These are phyloP conservation scores for Microsporum ferrugineum DNA, from an alignment of 2,329 filamentous ascomycete genomes.

Conservation along the genomic window DNA sequence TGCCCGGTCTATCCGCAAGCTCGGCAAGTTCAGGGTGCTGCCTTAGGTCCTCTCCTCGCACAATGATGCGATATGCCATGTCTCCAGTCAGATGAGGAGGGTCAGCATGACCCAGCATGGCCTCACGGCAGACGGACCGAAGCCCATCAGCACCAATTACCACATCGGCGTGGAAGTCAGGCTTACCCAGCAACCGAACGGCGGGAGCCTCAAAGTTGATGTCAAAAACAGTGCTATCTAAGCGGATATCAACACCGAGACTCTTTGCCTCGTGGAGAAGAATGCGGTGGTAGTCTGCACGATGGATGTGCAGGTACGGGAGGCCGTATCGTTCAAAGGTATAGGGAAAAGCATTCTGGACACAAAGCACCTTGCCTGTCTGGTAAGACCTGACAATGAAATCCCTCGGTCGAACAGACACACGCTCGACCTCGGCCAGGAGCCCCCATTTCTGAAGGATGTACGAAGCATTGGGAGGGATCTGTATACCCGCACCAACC, in stretches of 20 bases:
- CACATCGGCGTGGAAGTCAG: conserved; percentile 32
- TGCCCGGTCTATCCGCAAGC: conserved; percentile 38
- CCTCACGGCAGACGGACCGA: conserved; percentile 35
- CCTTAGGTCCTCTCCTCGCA: conserved; percentile 39
- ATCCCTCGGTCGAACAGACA: conserved; percentile 22
- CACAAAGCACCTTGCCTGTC: conserved; percentile 22
- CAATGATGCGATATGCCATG: conserved; percentile 44
- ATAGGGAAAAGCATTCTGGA: conserved; percentile 19
- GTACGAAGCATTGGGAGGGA: conserved; percentile 24
- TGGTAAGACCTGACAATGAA: conserved; percentile 23
- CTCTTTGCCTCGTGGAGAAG: conserved; percentile 31
- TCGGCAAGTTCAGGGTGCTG: conserved; percentile 37
- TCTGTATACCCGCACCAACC: conserved; percentile 27
- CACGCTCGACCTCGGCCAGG: conserved; percentile 18
- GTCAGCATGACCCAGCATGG: conserved; percentile 35
- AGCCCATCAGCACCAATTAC: conserved; percentile 42
- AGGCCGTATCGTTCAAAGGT: conserved; percentile 21
- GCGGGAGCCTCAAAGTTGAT: conserved; percentile 20
- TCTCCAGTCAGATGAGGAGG: conserved; percentile 44
- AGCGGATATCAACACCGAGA: conserved; percentile 29
- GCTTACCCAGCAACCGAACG: conserved; percentile 22
- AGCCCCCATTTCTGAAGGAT: conserved; percentile 23
- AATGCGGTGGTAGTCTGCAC: conserved; percentile 39
- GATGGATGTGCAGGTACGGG: conserved; percentile 41
- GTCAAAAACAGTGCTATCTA: conserved; percentile 18